These are phyloP conservation scores for Trichosporon asahii DNA, from an alignment of 1,284 basidiomycete species.

Conservation along the genomic window DNA sequence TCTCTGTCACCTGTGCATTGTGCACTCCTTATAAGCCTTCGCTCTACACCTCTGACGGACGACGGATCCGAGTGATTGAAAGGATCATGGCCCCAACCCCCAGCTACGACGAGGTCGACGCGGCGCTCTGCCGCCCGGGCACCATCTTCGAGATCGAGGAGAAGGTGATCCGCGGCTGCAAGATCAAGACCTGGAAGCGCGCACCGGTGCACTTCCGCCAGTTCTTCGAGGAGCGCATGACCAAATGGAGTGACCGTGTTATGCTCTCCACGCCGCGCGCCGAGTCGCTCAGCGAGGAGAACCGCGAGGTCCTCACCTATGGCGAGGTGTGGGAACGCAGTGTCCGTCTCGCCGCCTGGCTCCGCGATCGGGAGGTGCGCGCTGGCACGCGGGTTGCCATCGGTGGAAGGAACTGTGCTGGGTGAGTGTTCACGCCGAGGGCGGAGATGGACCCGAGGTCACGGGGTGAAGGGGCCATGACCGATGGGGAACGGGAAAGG, in stretches of 20 bases:
- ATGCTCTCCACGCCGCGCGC: background rate
- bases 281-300: background rate
- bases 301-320: constrained; percentile 13
- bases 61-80: background rate
- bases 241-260: background rate
- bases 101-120: constrained; percentile 22
- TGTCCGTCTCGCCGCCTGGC: constrained; percentile 32
- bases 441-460: background rate
- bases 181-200: constrained; percentile 40
- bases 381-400: constrained; percentile 38
- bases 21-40: background rate
- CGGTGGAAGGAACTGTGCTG: constrained; percentile 36
- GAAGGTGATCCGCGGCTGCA: constrained; percentile 28
- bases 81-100: background rate
- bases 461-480: background rate
- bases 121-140: constrained; percentile 39
- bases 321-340: constrained; percentile 28
- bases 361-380: constrained; percentile 32
- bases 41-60: background rate
- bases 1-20: background rate
- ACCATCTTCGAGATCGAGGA: constrained; percentile 44
- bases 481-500: background rate
- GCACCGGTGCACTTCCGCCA: constrained; percentile 19
- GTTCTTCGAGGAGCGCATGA: background rate
- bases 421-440: constrained; percentile 14